Conservation (phyloP, 805 yeast genomes). For the Teunomyces aglyptinius region DNA sequence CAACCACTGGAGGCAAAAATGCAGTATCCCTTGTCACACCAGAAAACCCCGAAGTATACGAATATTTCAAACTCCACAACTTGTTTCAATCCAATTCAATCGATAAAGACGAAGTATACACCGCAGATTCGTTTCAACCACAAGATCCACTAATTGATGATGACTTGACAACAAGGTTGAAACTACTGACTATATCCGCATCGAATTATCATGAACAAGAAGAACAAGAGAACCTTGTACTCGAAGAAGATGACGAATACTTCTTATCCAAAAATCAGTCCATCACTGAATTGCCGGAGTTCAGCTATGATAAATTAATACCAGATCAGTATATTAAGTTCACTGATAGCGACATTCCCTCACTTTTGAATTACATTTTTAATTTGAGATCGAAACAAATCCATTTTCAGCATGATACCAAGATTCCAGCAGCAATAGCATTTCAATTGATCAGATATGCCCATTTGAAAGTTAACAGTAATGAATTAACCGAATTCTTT, state of each 20-base stretch:
- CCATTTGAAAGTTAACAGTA: slow-evolving; percentile 53
- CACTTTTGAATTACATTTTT: slow-evolving; percentile 48
- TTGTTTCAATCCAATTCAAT: slow-evolving; percentile 16
- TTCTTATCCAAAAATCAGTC: slow-evolving; percentile 26
- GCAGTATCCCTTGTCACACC: slow-evolving; percentile 61
- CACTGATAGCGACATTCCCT: slow-evolving; percentile 55
- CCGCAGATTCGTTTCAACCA: slow-evolving; percentile 5
- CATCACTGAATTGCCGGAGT: slow-evolving; percentile 34
- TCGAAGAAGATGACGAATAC: slow-evolving; percentile 25
- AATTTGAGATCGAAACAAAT: slow-evolving; percentile 39
- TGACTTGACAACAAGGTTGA: slow-evolving; percentile 33
- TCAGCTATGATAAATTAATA: slow-evolving; percentile 54
- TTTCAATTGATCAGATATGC: slow-evolving; percentile 73
- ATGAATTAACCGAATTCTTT: slow-evolving; percentile 55
- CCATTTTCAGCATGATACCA: slow-evolving; percentile 44
- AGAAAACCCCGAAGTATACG: slow-evolving; percentile 50
- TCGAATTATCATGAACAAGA: slow-evolving; percentile 12
- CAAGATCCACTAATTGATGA: slow-evolving; percentile 18
- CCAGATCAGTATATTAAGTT: slow-evolving; percentile 63
- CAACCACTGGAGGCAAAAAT: slow-evolving; percentile 34
- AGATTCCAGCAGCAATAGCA: slow-evolving; percentile 65
- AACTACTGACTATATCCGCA: slow-evolving; percentile 30
- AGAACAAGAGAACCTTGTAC: slow-evolving; percentile 19
- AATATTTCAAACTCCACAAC: slow-evolving; percentile 55
- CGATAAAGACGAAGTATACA: slow-evolving; percentile 10